These are phyloP conservation scores for Oemleria cerasiformis DNA, from an alignment of 306 rosid genomes.

Conservation along the genomic window DNA sequence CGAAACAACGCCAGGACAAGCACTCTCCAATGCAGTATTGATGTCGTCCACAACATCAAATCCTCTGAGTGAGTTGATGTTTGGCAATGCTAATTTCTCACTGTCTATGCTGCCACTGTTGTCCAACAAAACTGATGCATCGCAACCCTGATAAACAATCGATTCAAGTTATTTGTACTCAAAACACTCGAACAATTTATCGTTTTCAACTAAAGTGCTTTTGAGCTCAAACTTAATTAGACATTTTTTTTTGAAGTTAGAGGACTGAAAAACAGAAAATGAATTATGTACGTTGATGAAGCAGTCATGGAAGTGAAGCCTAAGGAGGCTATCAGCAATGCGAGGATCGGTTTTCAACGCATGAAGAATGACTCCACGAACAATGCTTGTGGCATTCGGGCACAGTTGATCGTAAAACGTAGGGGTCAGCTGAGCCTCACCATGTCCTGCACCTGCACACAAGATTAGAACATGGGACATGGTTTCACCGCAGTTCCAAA, in stretches of 20 bases:
- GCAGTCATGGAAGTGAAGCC: conserved; percentile 64
- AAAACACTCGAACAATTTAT: too few species aligned
- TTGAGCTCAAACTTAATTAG: too few species aligned
- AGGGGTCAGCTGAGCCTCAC: conserved; percentile 14
- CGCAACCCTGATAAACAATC: conserved; percentile 50
- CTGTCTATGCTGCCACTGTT: conserved; percentile 33
- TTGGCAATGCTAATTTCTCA: conserved; percentile 35
- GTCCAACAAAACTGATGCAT: conserved; percentile 52
- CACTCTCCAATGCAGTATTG: conserved; percentile 35
- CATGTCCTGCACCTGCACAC: background rate
- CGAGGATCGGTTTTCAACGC: conserved; percentile 29
- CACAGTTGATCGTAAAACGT: conserved; percentile 30
- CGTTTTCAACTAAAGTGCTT: too few species aligned
- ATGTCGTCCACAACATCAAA: conserved; percentile 44
- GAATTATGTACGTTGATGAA: conserved; percentile 40
- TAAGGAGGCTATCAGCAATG: conserved; percentile 40
- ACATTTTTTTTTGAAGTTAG: too few species aligned
- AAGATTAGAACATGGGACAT: too few species aligned
- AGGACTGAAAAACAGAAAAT: background rate
- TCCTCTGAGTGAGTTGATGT: conserved; percentile 46
- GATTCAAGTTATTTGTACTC: background rate
- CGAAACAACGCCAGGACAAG: conserved; percentile 44
- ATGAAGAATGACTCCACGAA: conserved; percentile 1
- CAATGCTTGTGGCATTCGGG: conserved; percentile 14
- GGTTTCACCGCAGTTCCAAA: too few species aligned